Conservation (phyloP, 2,329 filamentous ascomycete species). For the Dissoconium aciculare region DNA sequence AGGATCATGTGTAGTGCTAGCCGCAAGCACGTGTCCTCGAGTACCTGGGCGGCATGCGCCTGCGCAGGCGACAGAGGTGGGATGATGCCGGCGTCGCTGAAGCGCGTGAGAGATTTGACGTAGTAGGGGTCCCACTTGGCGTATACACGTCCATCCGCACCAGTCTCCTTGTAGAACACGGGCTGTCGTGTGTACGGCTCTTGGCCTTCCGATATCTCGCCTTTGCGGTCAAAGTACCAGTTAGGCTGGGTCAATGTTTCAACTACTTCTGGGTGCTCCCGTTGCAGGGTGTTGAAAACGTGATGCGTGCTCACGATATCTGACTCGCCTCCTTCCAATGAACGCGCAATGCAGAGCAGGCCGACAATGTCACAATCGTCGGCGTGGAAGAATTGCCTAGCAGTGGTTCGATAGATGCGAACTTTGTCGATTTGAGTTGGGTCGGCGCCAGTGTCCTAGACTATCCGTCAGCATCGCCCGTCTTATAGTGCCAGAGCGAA, state of each 20-base stretch:
- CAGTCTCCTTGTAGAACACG: conserved; percentile 62
- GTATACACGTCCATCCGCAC: conserved; percentile 51
- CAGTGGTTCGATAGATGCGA: conserved; percentile 79
- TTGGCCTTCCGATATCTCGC: conserved; percentile 60
- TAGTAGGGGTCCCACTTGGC: conserved; percentile 87
- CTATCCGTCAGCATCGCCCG: conserved; percentile 46
- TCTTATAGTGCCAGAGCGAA: conserved; percentile 43
- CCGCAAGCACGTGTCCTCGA: conserved; percentile 62
- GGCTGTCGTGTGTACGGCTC: conserved; percentile 29
- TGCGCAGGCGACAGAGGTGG: conserved; percentile 58
- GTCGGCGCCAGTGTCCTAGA: conserved; percentile 61
- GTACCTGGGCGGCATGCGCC: conserved; percentile 48
- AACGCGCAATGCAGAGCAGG: conserved; percentile 63
- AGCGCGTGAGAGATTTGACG: conserved; percentile 57
- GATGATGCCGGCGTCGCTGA: conserved; percentile 57
- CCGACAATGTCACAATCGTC: conserved; percentile 76
- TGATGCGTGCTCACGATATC: conserved; percentile 66
- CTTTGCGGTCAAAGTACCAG: conserved; percentile 90
- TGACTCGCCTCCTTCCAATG: conserved; percentile 67
- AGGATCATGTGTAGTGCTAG: conserved; percentile 72
- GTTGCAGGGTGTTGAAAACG: conserved; percentile 68
- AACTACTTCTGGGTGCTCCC: conserved; percentile 62
- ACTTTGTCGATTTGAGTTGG: conserved; percentile 68
- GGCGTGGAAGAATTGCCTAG: conserved; percentile 71
- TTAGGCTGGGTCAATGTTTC: conserved; percentile 59